Percentiles rank a stretch among this genome's conserved stretches.
Evolutionary conservation across 306 rosid species (phyloP).

Genomic region (Quercus gilva): DNA sequence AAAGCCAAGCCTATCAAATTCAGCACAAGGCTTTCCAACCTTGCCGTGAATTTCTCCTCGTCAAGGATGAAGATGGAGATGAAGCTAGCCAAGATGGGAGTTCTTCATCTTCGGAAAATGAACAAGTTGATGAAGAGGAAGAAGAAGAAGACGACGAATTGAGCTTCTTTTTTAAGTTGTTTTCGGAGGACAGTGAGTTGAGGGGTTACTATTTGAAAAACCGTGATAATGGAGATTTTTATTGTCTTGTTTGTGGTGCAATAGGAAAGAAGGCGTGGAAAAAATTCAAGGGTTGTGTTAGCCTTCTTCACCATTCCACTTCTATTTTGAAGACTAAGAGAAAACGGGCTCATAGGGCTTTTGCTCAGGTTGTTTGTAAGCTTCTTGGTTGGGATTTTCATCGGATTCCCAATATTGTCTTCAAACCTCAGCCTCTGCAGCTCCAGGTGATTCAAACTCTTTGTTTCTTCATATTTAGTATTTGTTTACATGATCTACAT

Average conservation of each 20-base stretch:
- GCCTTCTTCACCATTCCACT: constrained; percentile 57
- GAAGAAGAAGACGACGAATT: constrained; percentile 31
- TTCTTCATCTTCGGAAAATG: background rate
- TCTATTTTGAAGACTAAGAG: constrained; percentile 38
- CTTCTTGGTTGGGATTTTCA: constrained; percentile 66
- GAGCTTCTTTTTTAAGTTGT: constrained; percentile 43
- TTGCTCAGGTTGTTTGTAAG: constrained; percentile 53
- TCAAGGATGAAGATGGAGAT: background rate
- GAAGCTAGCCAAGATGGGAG: constrained; percentile 11
- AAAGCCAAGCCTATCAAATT: constrained; percentile 28
- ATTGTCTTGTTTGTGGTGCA: constrained; percentile 71
- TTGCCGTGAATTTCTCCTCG: constrained; percentile 38
- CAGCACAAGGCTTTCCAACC: constrained; percentile 43
- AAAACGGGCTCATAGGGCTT: constrained; percentile 58
- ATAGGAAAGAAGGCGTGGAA: constrained; percentile 54
- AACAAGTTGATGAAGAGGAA: too few relatives aligned
- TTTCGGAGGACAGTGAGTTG: constrained; percentile 45
- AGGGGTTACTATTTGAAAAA: constrained; percentile 56
- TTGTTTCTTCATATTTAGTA: background rate
- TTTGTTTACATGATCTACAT: background rate
- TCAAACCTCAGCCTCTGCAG: background rate
- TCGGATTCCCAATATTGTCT: constrained; percentile 38
- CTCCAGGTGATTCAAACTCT: constrained; percentile 19
- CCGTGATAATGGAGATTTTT: constrained; percentile 46
- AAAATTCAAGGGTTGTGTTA: constrained; percentile 51